Base-by-base conservation (phyloP, 1,139 yeast genomes). In the Candida sojae region DNA sequence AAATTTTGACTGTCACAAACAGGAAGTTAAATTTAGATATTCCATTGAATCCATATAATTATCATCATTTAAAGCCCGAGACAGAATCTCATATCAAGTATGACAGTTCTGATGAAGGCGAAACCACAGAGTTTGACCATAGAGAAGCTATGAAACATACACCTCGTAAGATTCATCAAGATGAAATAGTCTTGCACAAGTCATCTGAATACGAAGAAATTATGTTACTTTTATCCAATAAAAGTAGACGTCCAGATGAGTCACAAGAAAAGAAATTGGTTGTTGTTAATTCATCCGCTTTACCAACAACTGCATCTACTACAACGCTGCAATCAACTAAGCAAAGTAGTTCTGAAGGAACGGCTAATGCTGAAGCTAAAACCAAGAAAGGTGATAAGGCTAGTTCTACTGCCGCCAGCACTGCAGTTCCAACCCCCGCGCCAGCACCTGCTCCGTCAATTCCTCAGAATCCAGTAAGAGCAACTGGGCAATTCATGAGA, bases 201-300 rank as follows among this genome's bases (percentile, higher is more conserved):
- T 86, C 88, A 34, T 84, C 92, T 2, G 96, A 91, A 55, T 91
- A 88, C 66, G 98, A 93, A 66, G 96, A 89, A 62, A 75, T 91
- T 61, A 92, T 93, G 98, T 67, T 75, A 49, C 65, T 75, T 44
- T 63, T 75, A 44, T 73, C 79, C 2, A 71, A 68, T 56, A 75
- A 72, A 52, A 69, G 70, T 56, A 72, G 66, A 51, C 64, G 66
- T 44, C 57, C 67, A 10, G 79, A 75, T 45, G 77, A 73, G 47
- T 56, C 67, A 4, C 64, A 63, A 43, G 78, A 71, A 33, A 70
- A 71, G 49, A 70, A 69, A 45, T 67, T 75, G 58, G 71, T 75
- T 40, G 71, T 71, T 21, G 78, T 73, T 11, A 78, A 73, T 4
- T 66, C 75, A 1, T 57, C 70, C 1, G 49, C 62, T 8, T 31